These are phyloP conservation scores for Dactylellina parvicollis DNA, from an alignment of 2,329 filamentous ascomycete genomes.

Conservation along the genomic window DNA sequence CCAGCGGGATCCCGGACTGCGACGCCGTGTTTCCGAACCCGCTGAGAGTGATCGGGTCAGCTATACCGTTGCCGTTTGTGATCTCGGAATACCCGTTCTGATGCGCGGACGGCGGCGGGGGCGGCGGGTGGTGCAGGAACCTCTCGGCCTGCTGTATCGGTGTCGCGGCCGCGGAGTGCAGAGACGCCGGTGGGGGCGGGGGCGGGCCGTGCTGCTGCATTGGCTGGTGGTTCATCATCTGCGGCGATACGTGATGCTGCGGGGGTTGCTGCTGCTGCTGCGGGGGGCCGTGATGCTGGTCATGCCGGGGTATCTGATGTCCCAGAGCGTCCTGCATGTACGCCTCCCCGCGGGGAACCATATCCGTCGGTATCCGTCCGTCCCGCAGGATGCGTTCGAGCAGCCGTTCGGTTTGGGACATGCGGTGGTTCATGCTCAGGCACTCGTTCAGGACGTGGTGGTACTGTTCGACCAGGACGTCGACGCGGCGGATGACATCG, in stretches of 20 bases:
- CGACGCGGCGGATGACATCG: slow-evolving; percentile 22
- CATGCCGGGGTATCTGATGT: slow-evolving; percentile 12
- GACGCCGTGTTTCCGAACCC: slow-evolving; percentile 48
- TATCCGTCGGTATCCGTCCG: slow-evolving; percentile 7
- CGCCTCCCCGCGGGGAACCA: neutral
- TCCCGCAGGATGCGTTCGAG: slow-evolving; percentile 18
- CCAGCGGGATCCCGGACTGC: slow-evolving; percentile 36
- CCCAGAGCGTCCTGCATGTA: neutral
- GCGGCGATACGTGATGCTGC: slow-evolving; percentile 3
- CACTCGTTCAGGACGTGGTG: slow-evolving; percentile 30
- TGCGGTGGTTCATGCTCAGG: neutral
- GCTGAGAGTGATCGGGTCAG: slow-evolving; percentile 15
- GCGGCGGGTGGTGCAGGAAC: slow-evolving; percentile 32
- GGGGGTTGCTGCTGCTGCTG: neutral
- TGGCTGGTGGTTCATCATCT: neutral
- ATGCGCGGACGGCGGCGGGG: slow-evolving; percentile 10
- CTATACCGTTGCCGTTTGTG: slow-evolving; percentile 29
- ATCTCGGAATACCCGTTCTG: slow-evolving; percentile 24
- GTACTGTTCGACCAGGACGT: slow-evolving; percentile 25
- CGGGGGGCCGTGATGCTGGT: neutral
- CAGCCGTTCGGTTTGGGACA: slow-evolving; percentile 2
- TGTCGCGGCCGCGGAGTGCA: slow-evolving; percentile 27
- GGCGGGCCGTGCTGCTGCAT: slow-evolving; percentile 6
- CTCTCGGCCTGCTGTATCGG: slow-evolving; percentile 46
- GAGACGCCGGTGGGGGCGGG: neutral